A percentile compares a stretch with the other conserved stretches of the same genome.
Conservation (phyloP, 1,284 basidiomycete species). For the Tylopilus orsonianus region DNA sequence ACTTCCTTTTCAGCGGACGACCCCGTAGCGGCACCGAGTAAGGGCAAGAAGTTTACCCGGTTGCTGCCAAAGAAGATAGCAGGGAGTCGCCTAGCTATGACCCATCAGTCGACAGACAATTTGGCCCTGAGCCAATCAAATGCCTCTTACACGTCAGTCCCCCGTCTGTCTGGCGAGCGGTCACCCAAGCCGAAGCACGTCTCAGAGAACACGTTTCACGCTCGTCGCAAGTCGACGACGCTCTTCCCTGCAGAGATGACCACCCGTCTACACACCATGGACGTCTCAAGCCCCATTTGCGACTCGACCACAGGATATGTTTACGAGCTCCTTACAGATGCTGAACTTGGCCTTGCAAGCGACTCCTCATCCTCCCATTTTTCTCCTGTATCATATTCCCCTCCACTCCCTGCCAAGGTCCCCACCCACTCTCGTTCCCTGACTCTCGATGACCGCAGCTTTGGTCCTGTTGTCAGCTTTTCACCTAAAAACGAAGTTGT, state of each 20-base stretch:
- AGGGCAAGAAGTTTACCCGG: slow-evolving; percentile 32
- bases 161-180: slow-evolving; percentile 25
- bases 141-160: slow-evolving; percentile 32
- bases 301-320: slow-evolving; percentile 27
- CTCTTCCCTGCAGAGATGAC: slow-evolving; percentile 32
- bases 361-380: slow-evolving; percentile 20
- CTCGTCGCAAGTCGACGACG: slow-evolving; percentile 35
- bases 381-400: slow-evolving; percentile 17
- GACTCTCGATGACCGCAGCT: slow-evolving; percentile 22
- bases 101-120: slow-evolving; percentile 31
- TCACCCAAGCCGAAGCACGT: slow-evolving; percentile 27
- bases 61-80: slow-evolving; percentile 34
- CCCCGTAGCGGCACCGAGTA: slow-evolving; percentile 17
- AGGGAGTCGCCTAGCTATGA: slow-evolving; percentile 31
- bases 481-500: slow-evolving; percentile 4
- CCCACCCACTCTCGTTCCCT: slow-evolving; percentile 27
- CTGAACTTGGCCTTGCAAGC: slow-evolving; percentile 24
- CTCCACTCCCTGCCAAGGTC: slow-evolving; percentile 4
- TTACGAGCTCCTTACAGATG: slow-evolving; percentile 32
- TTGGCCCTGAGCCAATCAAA: slow-evolving; percentile 26
- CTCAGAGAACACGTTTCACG: slow-evolving; percentile 36
- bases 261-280: slow-evolving; percentile 33
- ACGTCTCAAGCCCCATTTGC: slow-evolving; percentile 28
- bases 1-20: slow-evolving; percentile 30
- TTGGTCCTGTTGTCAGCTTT: background rate